Evolutionary conservation across 2,329 filamentous ascomycete species (phyloP), one percentile per base, ranked within the genome.

Genomic region (Leptographium lundbergii): DNA sequence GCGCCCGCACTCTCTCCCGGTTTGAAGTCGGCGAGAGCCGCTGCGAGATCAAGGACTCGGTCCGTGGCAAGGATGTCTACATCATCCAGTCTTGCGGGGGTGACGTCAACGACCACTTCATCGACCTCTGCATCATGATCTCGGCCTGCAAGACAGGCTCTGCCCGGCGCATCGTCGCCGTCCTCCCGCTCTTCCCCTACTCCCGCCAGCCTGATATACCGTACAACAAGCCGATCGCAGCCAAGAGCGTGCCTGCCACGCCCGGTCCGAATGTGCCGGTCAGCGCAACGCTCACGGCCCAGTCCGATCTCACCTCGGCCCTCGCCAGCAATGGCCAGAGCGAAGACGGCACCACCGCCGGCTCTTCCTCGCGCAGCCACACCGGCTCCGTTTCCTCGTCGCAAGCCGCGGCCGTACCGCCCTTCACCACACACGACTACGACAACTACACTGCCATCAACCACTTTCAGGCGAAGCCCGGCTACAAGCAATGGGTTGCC

Each of bases 401-500:
- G 14, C 32, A 34, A 13, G 29, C 42, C 6, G 47, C 47, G 24
- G 22, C 47, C 24, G 60, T 75, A 39, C 77, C 75, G 61, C 77
- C 74, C 63, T 82, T 79, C 69, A 82, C 81, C 7, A 84, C 80
- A 42, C 84, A 88, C 67, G 85, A 88, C 66, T 80, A 83, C 64
- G 79, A 82, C 66, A 84, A 83, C 68, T 75, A 77, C 55, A 73
- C 75, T 19, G 77, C 80, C 58, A 72, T 81, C 62, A 78, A 77
- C 60, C 79, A 78, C 66, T 78, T 86, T 70, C 82, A 90, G 70
- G 85, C 89, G 24, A 91, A 92, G 70, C 89, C 91, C 9, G 94
- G 94, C 56, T 99, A 99, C 73, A 94, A 94, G 76, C 90, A 96
- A 75, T 99, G 94, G 94, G 92, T 99, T 63, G 94, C 94, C 25